A percentile compares a stretch with the other conserved stretches of the same genome.
Evolutionary conservation across 768 basidiomycete genomes (phyloP).

Genomic region (Termitomyces sp.): DNA sequence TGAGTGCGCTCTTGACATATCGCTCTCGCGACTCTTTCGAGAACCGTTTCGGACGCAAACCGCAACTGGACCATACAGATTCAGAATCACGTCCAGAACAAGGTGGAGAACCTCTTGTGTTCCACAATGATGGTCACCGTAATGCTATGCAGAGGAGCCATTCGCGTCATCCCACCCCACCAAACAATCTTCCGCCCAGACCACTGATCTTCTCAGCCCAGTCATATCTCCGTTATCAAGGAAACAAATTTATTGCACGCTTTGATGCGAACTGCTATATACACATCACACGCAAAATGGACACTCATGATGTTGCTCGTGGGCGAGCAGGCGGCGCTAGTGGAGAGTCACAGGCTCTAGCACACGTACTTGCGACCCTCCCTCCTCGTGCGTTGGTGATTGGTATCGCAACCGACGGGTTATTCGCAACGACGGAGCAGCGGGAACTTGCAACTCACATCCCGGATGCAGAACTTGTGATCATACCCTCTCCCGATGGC

Average conservation of each 20-base stretch:
- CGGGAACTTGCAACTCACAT: constrained; percentile 76
- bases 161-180: too few relatives aligned
- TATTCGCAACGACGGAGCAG: constrained; percentile 87
- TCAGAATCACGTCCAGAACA: constrained; percentile 15
- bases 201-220: constrained; percentile 53
- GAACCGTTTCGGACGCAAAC: constrained; percentile 82
- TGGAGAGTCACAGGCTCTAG: too few relatives aligned
- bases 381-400: too few relatives aligned
- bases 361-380: too few relatives aligned
- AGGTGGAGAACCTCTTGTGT: too few relatives aligned
- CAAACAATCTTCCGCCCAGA: constrained; percentile 10
- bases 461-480: constrained; percentile 73
- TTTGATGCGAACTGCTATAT: not conserved
- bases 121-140: too few relatives aligned
- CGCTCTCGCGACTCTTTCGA: constrained; percentile 93
- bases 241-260: too few relatives aligned
- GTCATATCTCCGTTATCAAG: too few relatives aligned
- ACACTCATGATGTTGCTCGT: constrained; percentile 88
- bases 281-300: constrained; percentile 76
- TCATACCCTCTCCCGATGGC: constrained; percentile 82
- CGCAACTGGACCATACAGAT: constrained; percentile 40
- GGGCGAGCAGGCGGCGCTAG: constrained; percentile 30
- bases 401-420: too few relatives aligned
- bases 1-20: constrained; percentile 93
- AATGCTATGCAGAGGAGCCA: too few relatives aligned